Base-by-base conservation (phyloP, 371 early-diverging fungal genomes). In the Chytridium lagenaria region DNA sequence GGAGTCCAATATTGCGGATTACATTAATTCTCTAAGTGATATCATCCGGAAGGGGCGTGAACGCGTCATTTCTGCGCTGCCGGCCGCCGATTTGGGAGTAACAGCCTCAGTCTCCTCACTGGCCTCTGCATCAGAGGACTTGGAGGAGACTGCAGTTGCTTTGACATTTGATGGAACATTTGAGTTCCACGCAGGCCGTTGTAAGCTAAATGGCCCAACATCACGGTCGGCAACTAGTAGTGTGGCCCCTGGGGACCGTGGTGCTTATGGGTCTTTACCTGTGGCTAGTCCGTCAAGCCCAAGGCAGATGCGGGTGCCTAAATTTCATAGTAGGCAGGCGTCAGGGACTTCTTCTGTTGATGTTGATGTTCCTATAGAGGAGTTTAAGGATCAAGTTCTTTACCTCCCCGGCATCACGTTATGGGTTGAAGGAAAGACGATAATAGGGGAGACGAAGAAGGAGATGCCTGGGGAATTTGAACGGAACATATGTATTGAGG, bases 341-440 rank as follows among this genome's bases (percentile, higher is more conserved):
- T 71, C 71, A 30, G 50, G 50, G 7, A 34, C 64, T 1, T 50
- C 51, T 10, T 71, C 38, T 2, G 50, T 69, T 28, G 49, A 55
- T 2, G 37, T 66, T 44, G 66, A 66, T 10, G 38, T 37, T 15
- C 37, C 49, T 2, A 2, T 30, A 5, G 66, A 66, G 22, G 66
- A 66, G 15, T 66, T 40, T 66, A 38, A 71, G 36, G 84, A 90
- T 57, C 91, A 90, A 40, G 78, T 86, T 0, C 81, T 92, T 38
- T 79, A 83, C 30, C 76, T 92, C 0, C 93, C 93, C 15, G 92
- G 92, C 1, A 80, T 93, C 3, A 87, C 88, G 28, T 80, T 91
- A 0, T 84, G 84, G 80, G 76, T 88, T 0, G 84, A 80, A 0
- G 90, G 90, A n/a, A 87, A 85, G 31, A 86, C 89, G n/a, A 81